Base-by-base conservation (phyloP, 2,329 filamentous ascomycete genomes). In the Stromatinia cepivora region DNA sequence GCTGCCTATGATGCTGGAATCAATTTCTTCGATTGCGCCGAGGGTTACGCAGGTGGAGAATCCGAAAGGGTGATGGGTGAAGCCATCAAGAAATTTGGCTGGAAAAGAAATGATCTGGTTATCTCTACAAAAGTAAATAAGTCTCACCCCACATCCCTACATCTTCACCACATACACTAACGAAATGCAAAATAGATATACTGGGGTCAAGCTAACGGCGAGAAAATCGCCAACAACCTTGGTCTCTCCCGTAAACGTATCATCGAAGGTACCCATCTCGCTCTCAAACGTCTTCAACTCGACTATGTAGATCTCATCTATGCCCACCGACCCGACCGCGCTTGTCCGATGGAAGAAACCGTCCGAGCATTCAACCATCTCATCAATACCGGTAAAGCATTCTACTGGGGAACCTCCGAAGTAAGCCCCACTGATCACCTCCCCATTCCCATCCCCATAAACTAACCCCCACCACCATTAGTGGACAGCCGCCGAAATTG, bases 331-430 rank as follows among this genome's bases (percentile, higher is more conserved):
- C 87, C 88, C 1, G 90, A 92, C 77, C 84, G 87, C 11, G 81
- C 86, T 59, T 91, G 88, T 0, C 89, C 89, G 3, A 91, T 91
- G 80, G 88, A 90, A 78, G 89, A 92, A 81, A 87, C 85, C 2
- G 88, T 92, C 50, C 86, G 88, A 66, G 88, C 86, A 66, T 91
- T 92, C 81, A 91, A 91, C 81, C 83, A 90, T 78, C 80, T 92
- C 66, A 90, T 92, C 77, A 82, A 88, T 78, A 84, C 83, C 0
- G 89, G 89, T 73, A 88, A 90, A 80, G 86, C 87, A 3, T 86
- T 92, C 72, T 90, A 91, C 81, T 90, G 88, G 88, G 88, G 88
- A 54, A 91, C 88, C 0, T 90, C 87, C 0, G 87, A 90, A 78
- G 91, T 88, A 88, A 84, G 82, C 82, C 86, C 70, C 88, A 88